These are phyloP conservation scores for Laguncularia racemosa DNA, from an alignment of 345 rosid genomes.

Conservation along the genomic window DNA sequence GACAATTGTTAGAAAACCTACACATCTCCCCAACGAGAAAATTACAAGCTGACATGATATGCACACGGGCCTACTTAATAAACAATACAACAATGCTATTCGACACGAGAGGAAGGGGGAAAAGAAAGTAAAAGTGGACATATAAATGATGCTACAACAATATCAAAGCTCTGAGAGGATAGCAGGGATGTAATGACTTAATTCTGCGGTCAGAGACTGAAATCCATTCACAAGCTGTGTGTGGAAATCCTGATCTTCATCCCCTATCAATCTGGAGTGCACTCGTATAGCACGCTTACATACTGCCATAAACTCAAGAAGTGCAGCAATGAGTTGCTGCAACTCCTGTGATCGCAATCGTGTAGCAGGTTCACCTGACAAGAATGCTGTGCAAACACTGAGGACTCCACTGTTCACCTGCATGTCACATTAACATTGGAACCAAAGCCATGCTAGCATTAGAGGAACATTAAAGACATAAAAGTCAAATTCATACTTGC, in stretches of 20 bases:
- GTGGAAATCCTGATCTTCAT: slow-evolving; percentile 98
- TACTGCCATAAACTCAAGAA: slow-evolving; percentile 97
- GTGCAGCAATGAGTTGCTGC: slow-evolving; percentile 96
- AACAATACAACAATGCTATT: slow-evolving; percentile 4
- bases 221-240: slow-evolving; percentile 98
- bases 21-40: background rate
- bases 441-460: background rate
- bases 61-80: slow-evolving; percentile 3
- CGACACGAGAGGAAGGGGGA: background rate
- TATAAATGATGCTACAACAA: slow-evolving; percentile 5
- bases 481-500: no score
- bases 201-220: slow-evolving; percentile 94
- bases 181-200: slow-evolving; percentile 96
- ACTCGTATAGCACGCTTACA: slow-evolving; percentile 98
- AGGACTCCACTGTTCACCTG: slow-evolving; percentile 98
- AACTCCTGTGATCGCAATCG: slow-evolving; percentile 91
- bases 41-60: slow-evolving; percentile 4
- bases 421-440: slow-evolving; percentile 2
- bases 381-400: slow-evolving; percentile 97
- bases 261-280: slow-evolving; percentile 88
- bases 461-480: background rate
- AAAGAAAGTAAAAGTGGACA: no score
- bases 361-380: slow-evolving; percentile 98
- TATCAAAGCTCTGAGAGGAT: slow-evolving; percentile 87
- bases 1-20: no score